Evolutionary conservation across 1,284 basidiomycete species (phyloP), one percentile per base, ranked within the genome.

Genomic region (Cryptococcus jaspeensis): DNA sequence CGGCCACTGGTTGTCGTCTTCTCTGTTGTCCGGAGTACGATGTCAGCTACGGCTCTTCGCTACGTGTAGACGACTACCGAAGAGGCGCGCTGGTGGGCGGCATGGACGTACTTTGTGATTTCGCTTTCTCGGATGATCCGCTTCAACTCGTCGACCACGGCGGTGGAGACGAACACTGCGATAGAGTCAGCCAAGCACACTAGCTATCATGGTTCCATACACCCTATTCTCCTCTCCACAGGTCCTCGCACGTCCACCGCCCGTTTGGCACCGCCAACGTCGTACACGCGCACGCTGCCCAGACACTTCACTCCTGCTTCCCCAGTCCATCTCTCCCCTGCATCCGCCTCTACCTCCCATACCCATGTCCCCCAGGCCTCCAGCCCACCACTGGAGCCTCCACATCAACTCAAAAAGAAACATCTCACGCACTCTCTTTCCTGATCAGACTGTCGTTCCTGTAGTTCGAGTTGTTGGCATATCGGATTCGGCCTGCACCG

Each of bases 391-490:
- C 51, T 12, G n/a, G 9, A 52, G 11, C 20, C 46, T 45, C 16
- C 8, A 48, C 35, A 18, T 18, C 36, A 41, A 12, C 36, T 16
- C 41, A 4, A 32, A 9, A 32, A 32, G 28, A 9, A 32, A 32
- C n/a, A 5, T 28, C 28, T 8, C 5, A 83, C 92, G 70, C 68
- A 96, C 94, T 95, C 79, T 99, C 96, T 89, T 98, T 98, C 59
- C 94, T 84, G 75, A 99, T 97, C 54, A 99, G 80, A 74, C 88
- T 90, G 79, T 99, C 96, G 71, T 97, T 98, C 47, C 95, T 83
- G 80, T 99, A 99, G 79, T 99, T 99, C 20, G 93, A 97, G 83
- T 99, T 99, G 83, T 99, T 97, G 61, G 96, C 95, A 76, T 99
- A 99, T 66, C 95, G 85, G 62, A 99, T 83, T 57, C 95, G 87